Evolutionary conservation across 306 rosid species (phyloP).

Genomic region (Corylus heterophylla): DNA sequence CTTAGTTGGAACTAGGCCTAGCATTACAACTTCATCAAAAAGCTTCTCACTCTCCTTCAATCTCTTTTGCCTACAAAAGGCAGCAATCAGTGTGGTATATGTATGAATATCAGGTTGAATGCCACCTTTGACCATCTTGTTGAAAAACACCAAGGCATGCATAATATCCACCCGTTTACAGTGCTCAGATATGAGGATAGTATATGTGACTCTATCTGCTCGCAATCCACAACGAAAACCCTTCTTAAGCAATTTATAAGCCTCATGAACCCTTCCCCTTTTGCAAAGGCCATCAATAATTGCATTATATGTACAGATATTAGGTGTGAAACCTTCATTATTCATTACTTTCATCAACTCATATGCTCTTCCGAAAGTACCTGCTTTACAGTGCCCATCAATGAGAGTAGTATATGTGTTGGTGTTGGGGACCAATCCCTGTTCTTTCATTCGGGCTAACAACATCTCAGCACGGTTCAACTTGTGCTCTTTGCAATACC

Average conservation of each 20-base stretch:
- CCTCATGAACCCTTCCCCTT: constrained; percentile 68
- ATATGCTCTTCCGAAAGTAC: constrained; percentile 65
- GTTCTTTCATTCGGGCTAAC: constrained; percentile 81
- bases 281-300: constrained; percentile 71
- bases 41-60: constrained; percentile 65
- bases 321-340: constrained; percentile 69
- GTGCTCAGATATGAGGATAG: constrained; percentile 70
- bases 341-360: constrained; percentile 67
- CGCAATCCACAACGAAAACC: constrained; percentile 42
- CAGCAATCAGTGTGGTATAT: constrained; percentile 76
- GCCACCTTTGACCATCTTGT: constrained; percentile 79
- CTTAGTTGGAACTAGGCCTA: constrained; percentile 70
- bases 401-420: constrained; percentile 73
- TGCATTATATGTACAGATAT: constrained; percentile 74
- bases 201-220: constrained; percentile 70
- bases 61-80: constrained; percentile 61
- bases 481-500: constrained; percentile 73
- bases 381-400: constrained; percentile 74
- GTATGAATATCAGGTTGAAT: constrained; percentile 70
- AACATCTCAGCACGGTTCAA: constrained; percentile 85
- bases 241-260: constrained; percentile 55
- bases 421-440: constrained; percentile 75
- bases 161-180: constrained; percentile 65
- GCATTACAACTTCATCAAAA: constrained; percentile 55
- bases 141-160: constrained; percentile 63